Evolutionary conservation across 2,329 filamentous ascomycete species (phyloP).

Genomic region (Cytospora chrysosperma): DNA sequence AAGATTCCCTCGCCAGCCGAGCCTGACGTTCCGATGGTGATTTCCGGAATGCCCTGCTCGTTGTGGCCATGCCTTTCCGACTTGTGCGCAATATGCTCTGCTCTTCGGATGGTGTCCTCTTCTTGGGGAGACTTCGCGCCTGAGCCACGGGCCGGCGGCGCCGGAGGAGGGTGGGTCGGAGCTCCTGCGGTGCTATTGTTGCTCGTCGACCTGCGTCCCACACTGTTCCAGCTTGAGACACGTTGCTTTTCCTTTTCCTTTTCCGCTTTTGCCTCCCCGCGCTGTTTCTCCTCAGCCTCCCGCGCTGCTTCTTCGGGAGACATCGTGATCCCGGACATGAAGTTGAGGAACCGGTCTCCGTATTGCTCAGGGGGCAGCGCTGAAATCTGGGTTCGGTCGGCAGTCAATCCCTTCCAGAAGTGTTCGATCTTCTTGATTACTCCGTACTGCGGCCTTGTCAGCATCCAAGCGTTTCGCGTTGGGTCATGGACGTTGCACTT

Average conservation of each 20-base stretch:
- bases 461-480: not conserved
- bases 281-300: slow-evolving; percentile 59
- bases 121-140: slow-evolving; percentile 38
- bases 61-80: slow-evolving; percentile 34
- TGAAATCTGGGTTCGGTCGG: slow-evolving; percentile 84
- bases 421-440: slow-evolving; percentile 93
- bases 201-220: slow-evolving; percentile 33
- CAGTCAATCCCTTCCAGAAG: slow-evolving; percentile 91
- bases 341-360: slow-evolving; percentile 89
- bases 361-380: slow-evolving; percentile 88
- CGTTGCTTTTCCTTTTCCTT: slow-evolving; percentile 33
- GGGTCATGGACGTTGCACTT: slow-evolving; percentile 44
- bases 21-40: slow-evolving; percentile 49
- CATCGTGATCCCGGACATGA: slow-evolving; percentile 88
- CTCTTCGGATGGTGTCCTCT: slow-evolving; percentile 42
- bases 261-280: slow-evolving; percentile 44
- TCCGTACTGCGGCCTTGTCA: slow-evolving; percentile 65
- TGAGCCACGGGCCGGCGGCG: slow-evolving; percentile 35
- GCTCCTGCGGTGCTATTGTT: slow-evolving; percentile 41
- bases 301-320: slow-evolving; percentile 78
- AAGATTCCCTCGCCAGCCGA: slow-evolving; percentile 26
- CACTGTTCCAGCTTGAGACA: slow-evolving; percentile 39
- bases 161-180: slow-evolving; percentile 47
- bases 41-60: slow-evolving; percentile 58
- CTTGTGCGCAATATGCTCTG: slow-evolving; percentile 39